Evolutionary conservation across 2,329 filamentous ascomycete genomes (phyloP).

Genomic region (Fusarium oxysporum): DNA sequence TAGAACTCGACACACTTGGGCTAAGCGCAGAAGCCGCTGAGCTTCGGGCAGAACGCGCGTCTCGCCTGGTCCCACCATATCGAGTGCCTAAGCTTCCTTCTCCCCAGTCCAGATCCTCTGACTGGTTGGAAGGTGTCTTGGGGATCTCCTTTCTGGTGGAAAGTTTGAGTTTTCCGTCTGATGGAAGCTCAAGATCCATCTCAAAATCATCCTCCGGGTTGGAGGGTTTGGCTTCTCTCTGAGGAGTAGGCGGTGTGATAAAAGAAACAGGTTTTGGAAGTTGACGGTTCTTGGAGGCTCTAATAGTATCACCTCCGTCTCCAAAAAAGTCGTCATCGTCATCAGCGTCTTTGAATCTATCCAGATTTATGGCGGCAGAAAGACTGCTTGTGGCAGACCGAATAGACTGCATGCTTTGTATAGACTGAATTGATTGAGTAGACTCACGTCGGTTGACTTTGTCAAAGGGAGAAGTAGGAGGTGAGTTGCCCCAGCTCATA

Average conservation of each 20-base stretch:
- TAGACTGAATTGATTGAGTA: slow-evolving; percentile 22
- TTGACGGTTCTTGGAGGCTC: slow-evolving; percentile 70
- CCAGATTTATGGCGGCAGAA: slow-evolving; percentile 66
- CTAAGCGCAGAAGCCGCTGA: slow-evolving; percentile 91
- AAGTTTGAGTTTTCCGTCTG: slow-evolving; percentile 73
- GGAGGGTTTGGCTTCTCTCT: slow-evolving; percentile 54
- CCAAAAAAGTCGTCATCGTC: slow-evolving; percentile 73
- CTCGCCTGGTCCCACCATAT: slow-evolving; percentile 86
- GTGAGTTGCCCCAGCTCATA: slow-evolving; percentile 52
- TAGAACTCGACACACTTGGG: slow-evolving; percentile 90
- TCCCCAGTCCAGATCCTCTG: slow-evolving; percentile 90
- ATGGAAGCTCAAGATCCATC: slow-evolving; percentile 77
- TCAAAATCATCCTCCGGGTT: slow-evolving; percentile 75
- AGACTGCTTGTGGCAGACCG: slow-evolving; percentile 52
- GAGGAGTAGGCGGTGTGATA: slow-evolving; percentile 67
- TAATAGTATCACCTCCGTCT: slow-evolving; percentile 74
- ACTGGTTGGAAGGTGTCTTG: slow-evolving; percentile 68
- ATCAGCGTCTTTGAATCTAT: slow-evolving; percentile 73
- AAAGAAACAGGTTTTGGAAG: slow-evolving; percentile 63
- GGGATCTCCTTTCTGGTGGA: slow-evolving; percentile 71
- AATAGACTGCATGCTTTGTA: slow-evolving; percentile 30
- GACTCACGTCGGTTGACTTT: slow-evolving; percentile 49
- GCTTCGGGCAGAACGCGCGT: slow-evolving; percentile 82
- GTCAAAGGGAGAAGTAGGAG: slow-evolving; percentile 30
- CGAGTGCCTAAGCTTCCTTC: slow-evolving; percentile 93